A percentile compares a stretch with the other conserved stretches of the same genome.
Evolutionary conservation across 139 green algal species (phyloP).

Genomic region (Dunaliella sp.): DNA sequence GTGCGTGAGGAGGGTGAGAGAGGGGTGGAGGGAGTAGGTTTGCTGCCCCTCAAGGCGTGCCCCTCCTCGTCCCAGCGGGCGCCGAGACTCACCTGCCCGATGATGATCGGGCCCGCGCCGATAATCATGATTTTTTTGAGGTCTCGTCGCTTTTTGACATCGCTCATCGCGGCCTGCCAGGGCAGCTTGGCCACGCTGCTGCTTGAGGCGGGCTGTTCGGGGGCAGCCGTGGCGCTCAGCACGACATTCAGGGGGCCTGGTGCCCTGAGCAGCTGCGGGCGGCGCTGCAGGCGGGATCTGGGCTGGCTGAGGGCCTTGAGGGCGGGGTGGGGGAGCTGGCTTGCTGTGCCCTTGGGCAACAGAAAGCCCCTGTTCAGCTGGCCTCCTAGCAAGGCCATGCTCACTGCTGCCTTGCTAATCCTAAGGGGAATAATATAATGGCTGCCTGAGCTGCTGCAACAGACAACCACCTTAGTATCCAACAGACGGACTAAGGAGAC

Average conservation of each 20-base stretch:
- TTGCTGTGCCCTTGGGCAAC: background rate
- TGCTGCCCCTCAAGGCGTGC: too few relatives aligned
- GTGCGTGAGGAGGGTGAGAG: background rate
- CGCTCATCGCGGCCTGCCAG: conserved; percentile 61
- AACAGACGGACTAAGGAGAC: too few relatives aligned
- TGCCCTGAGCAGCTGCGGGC: background rate
- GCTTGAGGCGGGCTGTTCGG: background rate
- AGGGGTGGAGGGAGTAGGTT: background rate
- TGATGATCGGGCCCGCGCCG: conserved; percentile 96
- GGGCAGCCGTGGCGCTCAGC: background rate
- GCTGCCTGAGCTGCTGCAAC: too few relatives aligned
- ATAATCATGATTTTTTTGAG: conserved; percentile 71
- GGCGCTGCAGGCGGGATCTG: background rate
- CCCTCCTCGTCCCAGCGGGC: background rate
- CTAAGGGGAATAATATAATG: too few relatives aligned
- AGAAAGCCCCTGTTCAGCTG: background rate
- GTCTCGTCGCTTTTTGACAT: conserved; percentile 67
- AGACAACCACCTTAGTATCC: too few relatives aligned
- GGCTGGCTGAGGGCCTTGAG: background rate
- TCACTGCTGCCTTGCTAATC: too few relatives aligned
- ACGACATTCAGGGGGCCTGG: background rate
- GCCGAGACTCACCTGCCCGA: conserved; percentile 79
- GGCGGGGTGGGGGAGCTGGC: too few relatives aligned
- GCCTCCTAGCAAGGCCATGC: background rate
- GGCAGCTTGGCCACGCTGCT: conserved; percentile 32